Evolutionary conservation across 2,329 filamentous ascomycete genomes (phyloP), one percentile per base, ranked within the genome.

Genomic region (Amylocarpus encephaloides): DNA sequence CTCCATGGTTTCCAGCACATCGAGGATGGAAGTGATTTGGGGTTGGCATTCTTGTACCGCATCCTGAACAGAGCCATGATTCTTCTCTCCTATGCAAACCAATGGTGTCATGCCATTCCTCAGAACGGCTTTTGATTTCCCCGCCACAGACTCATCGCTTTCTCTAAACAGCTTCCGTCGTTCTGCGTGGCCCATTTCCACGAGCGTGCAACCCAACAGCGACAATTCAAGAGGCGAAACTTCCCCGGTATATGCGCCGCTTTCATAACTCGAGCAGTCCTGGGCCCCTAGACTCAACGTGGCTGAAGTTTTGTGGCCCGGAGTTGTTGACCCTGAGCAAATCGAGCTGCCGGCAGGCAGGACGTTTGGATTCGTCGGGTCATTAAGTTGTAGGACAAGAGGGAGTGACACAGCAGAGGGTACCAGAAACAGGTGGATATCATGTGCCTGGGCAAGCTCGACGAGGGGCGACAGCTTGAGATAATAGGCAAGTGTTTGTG

Each of bases 121-220:
- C 13, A 77, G 80, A 1, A 80, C 80, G 0, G 86, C 87, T 0
- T 74, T 76, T 0, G 86, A 86, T 69, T 93, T 93, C 53, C 71
- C 76, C 0, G 81, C 82, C 0, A 85, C 79, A 38, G 74, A 70
- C 13, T 72, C 75, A 60, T 93, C 85, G n/a, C 81, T 86, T 72
- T 94, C 88, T 13, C 77, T 78, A 61, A 91, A 89, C 16, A 88
- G 65, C 2, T 80, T 70, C 45, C 87, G 74, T 5, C 88, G 78
- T 69, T 94, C 89, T 1, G 88, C 88, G 65, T 94, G 89, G 1
- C 87, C 87, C 5, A 94, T 73, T 64, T 91, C 87, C 9, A 93
- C 83, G 43, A 94, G 78, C 15, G 73, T 74, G 44, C 82, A 86
- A 36, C 87, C 87, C 0, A 86, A 74, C 50, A 85, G 79, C 44